Evolutionary conservation across 2,329 filamentous ascomycete species (phyloP), one percentile per base, ranked within the genome.

Genomic region (Lachnellula arida): DNA sequence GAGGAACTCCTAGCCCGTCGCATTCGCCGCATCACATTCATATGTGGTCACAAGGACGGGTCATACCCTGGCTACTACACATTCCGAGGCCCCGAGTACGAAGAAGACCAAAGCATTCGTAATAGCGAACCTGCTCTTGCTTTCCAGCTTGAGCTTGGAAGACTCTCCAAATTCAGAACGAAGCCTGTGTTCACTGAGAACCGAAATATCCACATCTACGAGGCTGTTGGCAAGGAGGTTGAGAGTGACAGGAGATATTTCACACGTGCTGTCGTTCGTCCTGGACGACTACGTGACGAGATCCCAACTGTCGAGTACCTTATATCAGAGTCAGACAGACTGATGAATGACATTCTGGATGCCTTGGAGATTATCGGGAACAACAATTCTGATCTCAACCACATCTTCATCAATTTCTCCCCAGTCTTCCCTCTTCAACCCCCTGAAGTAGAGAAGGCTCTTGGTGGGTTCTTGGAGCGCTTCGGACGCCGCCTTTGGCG

Each of bases 321-420:
- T 71, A 95, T 96, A 66, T 97, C 92, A 0, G 94, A 99, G 78
- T 92, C 93, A 40, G 93, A 99, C 70, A 87, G 94, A 61, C 81
- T 97, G 66, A 92, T 99, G 82, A 97, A 91, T 72, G 94, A 99
- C 71, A 97, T 99, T 68, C 85, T 97, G 51, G 94, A 99, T 71
- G 94, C 94, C 46, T 80, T 99, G 56, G 94, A 99, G 80, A 97
- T 99, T 67, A 95, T 97, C 70, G 94, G 94, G 70, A 97, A 96
- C 81, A 97, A 97, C 79, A 95, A 96, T 78, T 96, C 94, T 51
- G 94, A 99, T 80, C 82, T 99, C 71, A 99, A 99, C 81, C 94
- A 99, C 78, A 94, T 99, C 81, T 99, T 99, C 80, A 94, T 99
- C 81, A 97, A 99, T 82, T 99, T 99, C 78, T 94, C 91, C 0